Evolutionary conservation across 352 stramenopile species (phyloP).

Genomic region (Phytopythium delawarense): DNA sequence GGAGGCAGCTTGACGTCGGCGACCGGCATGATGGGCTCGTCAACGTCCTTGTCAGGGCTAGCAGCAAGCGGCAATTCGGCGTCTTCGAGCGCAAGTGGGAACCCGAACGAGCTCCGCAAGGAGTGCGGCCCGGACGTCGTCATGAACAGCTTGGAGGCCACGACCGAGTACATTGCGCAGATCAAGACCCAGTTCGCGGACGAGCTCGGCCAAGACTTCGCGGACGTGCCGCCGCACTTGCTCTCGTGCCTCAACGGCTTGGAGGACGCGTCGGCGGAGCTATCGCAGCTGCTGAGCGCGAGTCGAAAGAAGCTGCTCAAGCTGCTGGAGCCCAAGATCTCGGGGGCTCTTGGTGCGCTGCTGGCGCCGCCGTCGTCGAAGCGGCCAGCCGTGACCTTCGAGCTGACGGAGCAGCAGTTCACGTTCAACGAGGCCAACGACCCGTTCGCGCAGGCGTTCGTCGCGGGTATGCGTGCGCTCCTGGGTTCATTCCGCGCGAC

Average conservation of each 20-base stretch:
- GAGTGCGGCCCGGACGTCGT: constrained; percentile 69
- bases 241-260: constrained; percentile 64
- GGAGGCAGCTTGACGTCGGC: constrained; percentile 13
- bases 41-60: not conserved
- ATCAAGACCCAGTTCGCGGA: constrained; percentile 72
- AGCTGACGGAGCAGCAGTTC: constrained; percentile 83
- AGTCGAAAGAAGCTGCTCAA: constrained; percentile 74
- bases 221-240: constrained; percentile 69
- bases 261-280: constrained; percentile 67
- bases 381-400: constrained; percentile 60
- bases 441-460: constrained; percentile 76
- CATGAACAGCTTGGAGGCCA: constrained; percentile 81
- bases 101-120: constrained; percentile 36
- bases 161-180: constrained; percentile 73
- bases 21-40: not conserved
- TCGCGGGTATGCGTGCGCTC: constrained; percentile 50
- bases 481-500: constrained; percentile 43
- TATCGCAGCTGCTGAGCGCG: constrained; percentile 60
- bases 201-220: constrained; percentile 68
- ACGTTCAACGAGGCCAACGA: constrained; percentile 88
- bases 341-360: constrained; percentile 40
- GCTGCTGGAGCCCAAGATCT: constrained; percentile 73
- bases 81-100: not conserved
- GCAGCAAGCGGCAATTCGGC: not conserved
- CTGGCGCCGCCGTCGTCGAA: constrained; percentile 34